Evolutionary conservation across 345 rosid genomes (phyloP), one percentile per base, ranked within the genome.

Genomic region (Populus tremula): DNA sequence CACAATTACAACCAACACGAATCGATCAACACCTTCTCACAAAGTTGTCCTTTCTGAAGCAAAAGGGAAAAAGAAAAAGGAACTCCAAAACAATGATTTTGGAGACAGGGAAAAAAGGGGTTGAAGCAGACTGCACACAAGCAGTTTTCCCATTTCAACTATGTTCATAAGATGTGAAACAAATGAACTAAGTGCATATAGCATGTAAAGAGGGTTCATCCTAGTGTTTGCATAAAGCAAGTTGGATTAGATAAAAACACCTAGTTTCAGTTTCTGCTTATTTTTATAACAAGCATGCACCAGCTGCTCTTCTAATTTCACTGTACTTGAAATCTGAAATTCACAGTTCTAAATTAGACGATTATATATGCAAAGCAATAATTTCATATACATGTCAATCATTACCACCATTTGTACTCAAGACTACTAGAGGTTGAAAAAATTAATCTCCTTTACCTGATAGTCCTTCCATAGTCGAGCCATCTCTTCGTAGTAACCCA

Each of bases 401-500:
- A 61, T 61, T 8, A 61, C 31, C 65, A 12, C 1, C 25, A 20
- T 25, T 61, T 61, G 63, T 64, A 11, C 61, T 27, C 23, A 23
- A 23, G 38, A 76, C 18, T 43, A 13, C 64, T 20, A 13, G 21
- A 71, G 59, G 29, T 53, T 50, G 33, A 54, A 35, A 3, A 62
- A 67, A 81, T 25, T 7, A 36, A 4, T 25, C 49, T 36, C 25
- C 12, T 36, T 69, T 65, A 90, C 97, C 91, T 87, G 88, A 80
- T 87, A 80, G 59, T 92, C 91, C 79, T 85, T 85, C 94, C 93
- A 94, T 54, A 91, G 80, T 49, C 82, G 87, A 41, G 86, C 81
- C 97, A 93, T 88, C 78, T 91, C 97, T 89, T 91, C 88, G 68
- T 93, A 96, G 85, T 96, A 96, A 74, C 92, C 90, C 23, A 91